Conservation (phyloP, 352 stramenopile genomes). For the Pythium vanterpoolii region DNA sequence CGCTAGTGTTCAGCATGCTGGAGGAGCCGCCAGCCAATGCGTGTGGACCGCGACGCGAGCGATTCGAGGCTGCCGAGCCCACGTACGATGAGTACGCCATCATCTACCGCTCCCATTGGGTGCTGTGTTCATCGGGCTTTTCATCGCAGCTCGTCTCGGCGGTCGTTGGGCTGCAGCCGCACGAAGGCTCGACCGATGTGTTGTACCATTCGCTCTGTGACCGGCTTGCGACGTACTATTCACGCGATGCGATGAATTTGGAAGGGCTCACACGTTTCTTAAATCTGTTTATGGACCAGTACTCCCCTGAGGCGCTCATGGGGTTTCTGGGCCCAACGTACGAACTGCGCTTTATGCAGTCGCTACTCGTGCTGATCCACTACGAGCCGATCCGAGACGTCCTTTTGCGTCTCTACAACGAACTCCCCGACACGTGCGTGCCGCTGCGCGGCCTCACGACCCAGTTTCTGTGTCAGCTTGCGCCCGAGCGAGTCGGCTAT, state of each 20-base stretch:
- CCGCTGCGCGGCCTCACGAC: slow-evolving; percentile 26
- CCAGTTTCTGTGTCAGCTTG: slow-evolving; percentile 55
- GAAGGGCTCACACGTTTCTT: slow-evolving; percentile 59
- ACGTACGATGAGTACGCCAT: slow-evolving; percentile 58
- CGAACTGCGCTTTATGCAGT: slow-evolving; percentile 45
- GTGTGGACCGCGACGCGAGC: background rate
- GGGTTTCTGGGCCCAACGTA: slow-evolving; percentile 41
- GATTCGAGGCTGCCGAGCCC: slow-evolving; percentile 25
- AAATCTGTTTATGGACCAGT: slow-evolving; percentile 68
- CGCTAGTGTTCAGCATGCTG: slow-evolving; percentile 45
- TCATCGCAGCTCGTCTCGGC: slow-evolving; percentile 60
- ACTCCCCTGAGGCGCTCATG: slow-evolving; percentile 48
- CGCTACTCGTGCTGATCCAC: slow-evolving; percentile 53
- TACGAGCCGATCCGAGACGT: slow-evolving; percentile 69
- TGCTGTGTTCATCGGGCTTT: slow-evolving; percentile 57
- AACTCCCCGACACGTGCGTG: slow-evolving; percentile 22
- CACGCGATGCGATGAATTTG: slow-evolving; percentile 59
- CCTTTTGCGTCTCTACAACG: slow-evolving; percentile 53
- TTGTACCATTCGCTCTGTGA: slow-evolving; percentile 25
- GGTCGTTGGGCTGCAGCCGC: slow-evolving; percentile 40
- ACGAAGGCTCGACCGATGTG: slow-evolving; percentile 3
- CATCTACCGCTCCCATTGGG: slow-evolving; percentile 60
- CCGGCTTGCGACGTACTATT: slow-evolving; percentile 40
- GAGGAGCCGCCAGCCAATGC: slow-evolving; percentile 32
- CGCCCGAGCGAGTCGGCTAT: slow-evolving; percentile 25